These are phyloP conservation scores for Hortaea werneckii DNA, from an alignment of 2,329 filamentous ascomycete species.

Conservation along the genomic window DNA sequence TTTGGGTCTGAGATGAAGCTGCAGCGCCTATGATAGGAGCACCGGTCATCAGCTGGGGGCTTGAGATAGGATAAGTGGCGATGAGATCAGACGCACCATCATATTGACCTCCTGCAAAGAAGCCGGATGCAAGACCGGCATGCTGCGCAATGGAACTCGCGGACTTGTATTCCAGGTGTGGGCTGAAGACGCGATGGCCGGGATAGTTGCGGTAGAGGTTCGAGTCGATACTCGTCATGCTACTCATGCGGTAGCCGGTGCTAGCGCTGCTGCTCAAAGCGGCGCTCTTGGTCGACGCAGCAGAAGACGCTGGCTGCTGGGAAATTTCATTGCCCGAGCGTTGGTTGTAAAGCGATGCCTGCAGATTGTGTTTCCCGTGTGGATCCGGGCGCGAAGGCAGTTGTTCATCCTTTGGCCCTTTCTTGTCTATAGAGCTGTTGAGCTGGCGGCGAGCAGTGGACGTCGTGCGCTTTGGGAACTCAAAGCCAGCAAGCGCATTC, in stretches of 20 bases:
- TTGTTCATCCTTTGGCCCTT: neutral
- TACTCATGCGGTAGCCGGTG: slow-evolving; percentile 14
- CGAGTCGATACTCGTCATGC: slow-evolving; percentile 20
- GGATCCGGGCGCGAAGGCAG: neutral
- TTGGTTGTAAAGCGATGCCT: neutral
- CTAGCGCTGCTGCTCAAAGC: slow-evolving; percentile 3
- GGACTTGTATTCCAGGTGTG: slow-evolving; percentile 23
- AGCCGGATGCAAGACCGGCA: slow-evolving; percentile 18
- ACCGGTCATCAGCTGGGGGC: slow-evolving; percentile 1
- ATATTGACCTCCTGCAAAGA: slow-evolving; percentile 19
- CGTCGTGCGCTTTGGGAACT: slow-evolving; percentile 14
- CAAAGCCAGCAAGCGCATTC: slow-evolving; percentile 6
- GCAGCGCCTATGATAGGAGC: slow-evolving; percentile 1
- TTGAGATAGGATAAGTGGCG: slow-evolving; percentile 2
- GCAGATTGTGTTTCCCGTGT: neutral
- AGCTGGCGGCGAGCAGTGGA: slow-evolving; percentile 10
- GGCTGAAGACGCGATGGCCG: slow-evolving; percentile 21
- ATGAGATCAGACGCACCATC: slow-evolving; percentile 13
- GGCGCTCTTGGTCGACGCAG: slow-evolving; percentile 7
- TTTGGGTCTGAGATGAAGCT: slow-evolving; percentile 1
- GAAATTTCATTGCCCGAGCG: neutral
- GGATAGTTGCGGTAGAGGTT: slow-evolving; percentile 15
- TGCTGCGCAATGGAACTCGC: slow-evolving; percentile 21
- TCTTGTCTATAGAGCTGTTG: neutral
- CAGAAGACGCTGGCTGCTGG: slow-evolving; percentile 3